Percentiles rank a stretch among this genome's conserved stretches.
These are phyloP conservation scores for Chalara sp. DNA, from an alignment of 2,329 filamentous ascomycete genomes.

Conservation along the genomic window DNA sequence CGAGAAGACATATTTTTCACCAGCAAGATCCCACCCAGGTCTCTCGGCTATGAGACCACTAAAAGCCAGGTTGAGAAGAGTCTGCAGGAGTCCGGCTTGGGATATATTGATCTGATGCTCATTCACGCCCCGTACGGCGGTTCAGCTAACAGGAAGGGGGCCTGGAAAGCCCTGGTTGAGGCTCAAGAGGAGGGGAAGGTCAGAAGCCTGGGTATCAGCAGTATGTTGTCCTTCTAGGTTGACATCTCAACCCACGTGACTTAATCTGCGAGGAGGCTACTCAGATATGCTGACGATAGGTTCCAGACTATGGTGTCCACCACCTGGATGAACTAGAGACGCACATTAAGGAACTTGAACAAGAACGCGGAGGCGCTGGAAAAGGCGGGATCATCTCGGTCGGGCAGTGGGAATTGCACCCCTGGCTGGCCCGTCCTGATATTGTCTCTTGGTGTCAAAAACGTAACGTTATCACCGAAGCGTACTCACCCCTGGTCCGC, in stretches of 20 bases:
- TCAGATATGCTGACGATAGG: too few species aligned
- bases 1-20: slow-evolving; percentile 56
- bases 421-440: slow-evolving; percentile 75
- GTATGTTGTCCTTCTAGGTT: too few species aligned
- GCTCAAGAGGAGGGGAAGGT: slow-evolving; percentile 55
- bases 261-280: too few species aligned
- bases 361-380: slow-evolving; percentile 47
- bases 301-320: slow-evolving; percentile 49
- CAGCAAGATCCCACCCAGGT: slow-evolving; percentile 46
- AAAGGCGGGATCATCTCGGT: slow-evolving; percentile 71
- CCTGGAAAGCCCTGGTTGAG: slow-evolving; percentile 59
- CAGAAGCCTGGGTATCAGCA: slow-evolving; percentile 56
- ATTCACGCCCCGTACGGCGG: slow-evolving; percentile 57
- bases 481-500: slow-evolving; percentile 54
- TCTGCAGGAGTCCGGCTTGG: slow-evolving; percentile 48
- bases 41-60: slow-evolving; percentile 56
- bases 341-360: slow-evolving; percentile 55
- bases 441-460: slow-evolving; percentile 71
- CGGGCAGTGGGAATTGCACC: slow-evolving; percentile 85
- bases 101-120: slow-evolving; percentile 61
- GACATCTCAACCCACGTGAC: too few species aligned
- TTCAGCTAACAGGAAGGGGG: slow-evolving; percentile 45
- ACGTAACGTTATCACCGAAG: slow-evolving; percentile 55
- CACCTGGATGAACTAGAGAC: slow-evolving; percentile 54
- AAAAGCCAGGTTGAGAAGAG: slow-evolving; percentile 58